Percentiles rank a stretch among this genome's conserved stretches.
Conservation (phyloP, 306 rosid genomes). For the Rosa multiflora region DNA sequence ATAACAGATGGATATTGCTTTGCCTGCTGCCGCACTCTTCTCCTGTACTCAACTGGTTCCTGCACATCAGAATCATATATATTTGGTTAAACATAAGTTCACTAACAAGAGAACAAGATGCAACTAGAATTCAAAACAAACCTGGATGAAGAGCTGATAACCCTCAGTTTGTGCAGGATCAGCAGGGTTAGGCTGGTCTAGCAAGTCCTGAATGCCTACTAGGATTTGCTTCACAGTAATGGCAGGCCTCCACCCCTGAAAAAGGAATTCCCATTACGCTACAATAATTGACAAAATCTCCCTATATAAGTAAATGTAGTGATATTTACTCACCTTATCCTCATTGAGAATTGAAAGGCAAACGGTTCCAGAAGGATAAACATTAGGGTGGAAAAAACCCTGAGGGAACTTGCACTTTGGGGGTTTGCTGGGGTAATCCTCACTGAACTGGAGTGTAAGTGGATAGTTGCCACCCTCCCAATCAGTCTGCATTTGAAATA, state of each 20-base stretch:
- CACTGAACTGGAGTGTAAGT: slow-evolving; percentile 75
- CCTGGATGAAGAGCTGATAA: slow-evolving; percentile 90
- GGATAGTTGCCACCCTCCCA: slow-evolving; percentile 92
- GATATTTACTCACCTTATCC: slow-evolving; percentile 56
- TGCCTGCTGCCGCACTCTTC: slow-evolving; percentile 78
- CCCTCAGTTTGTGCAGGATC: slow-evolving; percentile 96
- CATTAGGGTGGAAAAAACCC: slow-evolving; percentile 90
- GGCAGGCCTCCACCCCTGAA: slow-evolving; percentile 92
- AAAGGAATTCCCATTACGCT: neutral
- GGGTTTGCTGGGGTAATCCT: slow-evolving; percentile 93
- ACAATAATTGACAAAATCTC: neutral
- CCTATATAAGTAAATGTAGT: neutral
- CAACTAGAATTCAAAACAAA: slow-evolving; percentile 10
- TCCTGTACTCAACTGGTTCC: slow-evolving; percentile 70
- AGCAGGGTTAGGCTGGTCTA: slow-evolving; percentile 87
- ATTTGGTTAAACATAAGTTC: slow-evolving; percentile 10
- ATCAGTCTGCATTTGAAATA: slow-evolving; percentile 63
- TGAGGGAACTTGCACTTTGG: slow-evolving; percentile 85
- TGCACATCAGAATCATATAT: slow-evolving; percentile 26
- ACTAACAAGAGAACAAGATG: neutral
- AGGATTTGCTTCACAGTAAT: slow-evolving; percentile 89
- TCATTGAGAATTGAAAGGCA: slow-evolving; percentile 89
- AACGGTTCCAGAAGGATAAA: slow-evolving; percentile 95
- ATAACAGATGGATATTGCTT: slow-evolving; percentile 73
- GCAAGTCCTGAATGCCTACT: slow-evolving; percentile 83